phyloP scores from a whole-genome alignment of 2,329 filamentous ascomycete species.

The Diaporthe capsici region DNA sequence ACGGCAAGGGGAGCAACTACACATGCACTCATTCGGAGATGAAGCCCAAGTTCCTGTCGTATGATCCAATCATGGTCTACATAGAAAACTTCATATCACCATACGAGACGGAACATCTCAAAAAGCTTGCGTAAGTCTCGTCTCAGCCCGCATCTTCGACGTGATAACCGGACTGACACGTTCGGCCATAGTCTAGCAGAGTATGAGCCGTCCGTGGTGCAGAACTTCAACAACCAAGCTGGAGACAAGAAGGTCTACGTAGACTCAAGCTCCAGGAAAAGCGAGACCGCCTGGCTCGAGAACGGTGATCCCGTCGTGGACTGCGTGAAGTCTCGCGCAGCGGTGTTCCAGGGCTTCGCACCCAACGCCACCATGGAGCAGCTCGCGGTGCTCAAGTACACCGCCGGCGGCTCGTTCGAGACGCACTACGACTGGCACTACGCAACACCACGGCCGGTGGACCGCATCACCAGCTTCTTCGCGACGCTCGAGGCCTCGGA shows the following conservation, averaged over 20 bases:
- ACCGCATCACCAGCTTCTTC: conserved; percentile 33
- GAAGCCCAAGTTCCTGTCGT: conserved; percentile 29
- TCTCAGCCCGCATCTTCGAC: too few species aligned
- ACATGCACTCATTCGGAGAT: conserved; percentile 21
- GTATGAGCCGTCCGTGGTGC: conserved; percentile 32
- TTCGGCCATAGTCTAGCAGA: conserved; percentile 6
- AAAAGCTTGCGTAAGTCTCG: conserved; percentile 18
- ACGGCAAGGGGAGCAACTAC: conserved; percentile 10
- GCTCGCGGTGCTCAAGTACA: conserved; percentile 31
- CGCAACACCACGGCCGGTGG: conserved; percentile 6
- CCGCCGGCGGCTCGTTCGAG: conserved; percentile 20
- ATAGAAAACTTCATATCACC: conserved; percentile 30
- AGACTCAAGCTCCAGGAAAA: conserved; percentile 15
- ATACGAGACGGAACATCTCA: conserved; percentile 29
- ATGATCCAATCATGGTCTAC: conserved; percentile 37
- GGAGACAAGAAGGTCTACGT: conserved; percentile 1
- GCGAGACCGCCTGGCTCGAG: conserved; percentile 31
- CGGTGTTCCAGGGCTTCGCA: conserved; percentile 29
- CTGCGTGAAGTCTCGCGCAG: conserved; percentile 10
- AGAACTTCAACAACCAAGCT: conserved; percentile 21
- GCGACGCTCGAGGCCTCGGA: conserved; percentile 24
- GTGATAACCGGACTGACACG: not conserved
- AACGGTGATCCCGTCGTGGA: conserved; percentile 18
- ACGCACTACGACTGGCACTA: conserved; percentile 31
- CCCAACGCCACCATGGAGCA: conserved; percentile 26